phyloP scores from a whole-genome alignment of 129 eudicot genomes.

The Artemisia argyi region DNA sequence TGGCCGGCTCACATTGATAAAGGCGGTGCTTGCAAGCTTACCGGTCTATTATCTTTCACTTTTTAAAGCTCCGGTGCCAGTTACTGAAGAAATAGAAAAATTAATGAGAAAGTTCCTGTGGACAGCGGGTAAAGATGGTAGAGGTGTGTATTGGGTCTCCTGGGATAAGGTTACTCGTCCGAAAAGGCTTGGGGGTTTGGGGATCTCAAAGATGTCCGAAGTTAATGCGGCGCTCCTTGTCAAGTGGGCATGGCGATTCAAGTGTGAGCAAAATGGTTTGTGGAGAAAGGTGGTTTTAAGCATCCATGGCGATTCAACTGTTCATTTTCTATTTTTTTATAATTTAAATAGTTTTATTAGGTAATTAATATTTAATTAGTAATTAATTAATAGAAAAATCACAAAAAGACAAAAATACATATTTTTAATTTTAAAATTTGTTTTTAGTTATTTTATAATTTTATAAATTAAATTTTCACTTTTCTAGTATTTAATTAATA shows the following conservation, averaged over 20 bases:
- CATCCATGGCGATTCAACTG: background rate
- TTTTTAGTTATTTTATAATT: too few relatives aligned
- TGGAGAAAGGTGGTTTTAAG: background rate
- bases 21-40: background rate
- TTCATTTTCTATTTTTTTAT: too few relatives aligned
- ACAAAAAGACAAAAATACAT: too few relatives aligned
- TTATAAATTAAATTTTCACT: too few relatives aligned
- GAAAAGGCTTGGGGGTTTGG: background rate
- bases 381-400: too few relatives aligned
- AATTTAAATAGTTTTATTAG: too few relatives aligned
- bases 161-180: background rate
- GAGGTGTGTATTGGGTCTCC: background rate
- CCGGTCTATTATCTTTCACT: too few relatives aligned
- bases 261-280: background rate
- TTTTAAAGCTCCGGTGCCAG: too few relatives aligned
- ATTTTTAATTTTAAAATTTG: too few relatives aligned
- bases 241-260: background rate
- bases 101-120: background rate
- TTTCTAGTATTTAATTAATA: too few relatives aligned
- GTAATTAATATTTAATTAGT: too few relatives aligned
- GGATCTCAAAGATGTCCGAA: background rate
- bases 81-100: background rate
- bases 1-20: background rate
- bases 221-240: slow-evolving; percentile 1
- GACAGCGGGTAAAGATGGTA: slow-evolving; percentile 5